These are phyloP conservation scores for Neostapfia colusana DNA, from an alignment of 176 grass and related monocot species.

Conservation along the genomic window DNA sequence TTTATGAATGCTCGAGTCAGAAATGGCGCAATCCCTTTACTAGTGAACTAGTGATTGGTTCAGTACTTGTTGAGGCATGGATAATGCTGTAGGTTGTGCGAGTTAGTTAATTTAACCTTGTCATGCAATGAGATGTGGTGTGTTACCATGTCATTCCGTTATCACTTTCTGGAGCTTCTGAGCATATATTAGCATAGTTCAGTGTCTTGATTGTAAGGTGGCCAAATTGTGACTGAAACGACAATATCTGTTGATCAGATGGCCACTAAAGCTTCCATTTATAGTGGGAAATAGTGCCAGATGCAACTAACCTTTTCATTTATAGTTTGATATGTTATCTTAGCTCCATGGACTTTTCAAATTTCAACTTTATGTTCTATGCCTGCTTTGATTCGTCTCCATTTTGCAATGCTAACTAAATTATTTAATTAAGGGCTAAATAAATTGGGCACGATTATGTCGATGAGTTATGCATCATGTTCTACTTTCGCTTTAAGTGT, in stretches of 20 bases:
- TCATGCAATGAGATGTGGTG: background rate
- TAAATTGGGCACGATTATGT: conserved; percentile 8
- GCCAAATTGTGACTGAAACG: background rate
- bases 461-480: background rate
- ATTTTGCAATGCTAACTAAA: background rate
- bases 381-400: background rate
- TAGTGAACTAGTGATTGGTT: background rate
- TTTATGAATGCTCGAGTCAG: background rate
- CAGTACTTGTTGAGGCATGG: background rate
- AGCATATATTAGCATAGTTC: too few species aligned
- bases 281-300: background rate
- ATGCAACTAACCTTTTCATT: background rate
- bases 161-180: too few species aligned
- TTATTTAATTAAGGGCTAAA: background rate
- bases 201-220: background rate
- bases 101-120: background rate
- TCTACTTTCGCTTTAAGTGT: background rate
- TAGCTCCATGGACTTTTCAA: background rate
- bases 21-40: background rate
- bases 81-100: background rate
- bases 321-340: background rate
- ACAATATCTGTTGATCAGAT: background rate
- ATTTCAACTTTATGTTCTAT: background rate
- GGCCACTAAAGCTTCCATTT: background rate
- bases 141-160: background rate